Evolutionary conservation across 441 rosid genomes (phyloP).

Genomic region (Gossypium schwendimanii): DNA sequence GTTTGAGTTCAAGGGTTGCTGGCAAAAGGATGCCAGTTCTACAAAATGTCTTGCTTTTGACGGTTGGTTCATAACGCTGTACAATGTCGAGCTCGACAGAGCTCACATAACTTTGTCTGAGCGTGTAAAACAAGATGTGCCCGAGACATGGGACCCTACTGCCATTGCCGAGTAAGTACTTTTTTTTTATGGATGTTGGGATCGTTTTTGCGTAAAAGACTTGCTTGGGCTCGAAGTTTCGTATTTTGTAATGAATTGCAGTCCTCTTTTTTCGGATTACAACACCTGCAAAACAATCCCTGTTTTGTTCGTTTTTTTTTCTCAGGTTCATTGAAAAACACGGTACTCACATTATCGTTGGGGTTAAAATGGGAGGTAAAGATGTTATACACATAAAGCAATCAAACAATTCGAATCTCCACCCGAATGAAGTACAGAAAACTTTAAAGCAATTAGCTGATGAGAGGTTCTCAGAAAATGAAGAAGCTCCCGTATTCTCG

Average conservation of each 20-base stretch:
- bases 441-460: constrained; percentile 57
- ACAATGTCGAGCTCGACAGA: constrained; percentile 70
- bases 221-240: background rate
- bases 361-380: constrained; percentile 96
- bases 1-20: constrained; percentile 59
- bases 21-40: constrained; percentile 78
- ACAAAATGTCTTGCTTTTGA: constrained; percentile 65
- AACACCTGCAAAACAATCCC: background rate
- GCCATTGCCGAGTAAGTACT: constrained; percentile 78
- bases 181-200: background rate
- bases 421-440: constrained; percentile 56
- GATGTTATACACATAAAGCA: constrained; percentile 76
- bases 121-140: constrained; percentile 65
- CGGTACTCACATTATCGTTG: constrained; percentile 85
- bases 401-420: constrained; percentile 46
- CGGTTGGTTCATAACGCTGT: constrained; percentile 84
- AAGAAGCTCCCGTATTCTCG: background rate
- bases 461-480: constrained; percentile 46
- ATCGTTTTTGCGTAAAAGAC: background rate
- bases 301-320: background rate
- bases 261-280: background rate
- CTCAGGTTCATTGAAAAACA: constrained; percentile 80
- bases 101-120: constrained; percentile 56
- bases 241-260: background rate
- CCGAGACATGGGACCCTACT: constrained; percentile 76